phyloP scores from a whole-genome alignment of 23 red algal species.

The Chondrus crispus region DNA sequence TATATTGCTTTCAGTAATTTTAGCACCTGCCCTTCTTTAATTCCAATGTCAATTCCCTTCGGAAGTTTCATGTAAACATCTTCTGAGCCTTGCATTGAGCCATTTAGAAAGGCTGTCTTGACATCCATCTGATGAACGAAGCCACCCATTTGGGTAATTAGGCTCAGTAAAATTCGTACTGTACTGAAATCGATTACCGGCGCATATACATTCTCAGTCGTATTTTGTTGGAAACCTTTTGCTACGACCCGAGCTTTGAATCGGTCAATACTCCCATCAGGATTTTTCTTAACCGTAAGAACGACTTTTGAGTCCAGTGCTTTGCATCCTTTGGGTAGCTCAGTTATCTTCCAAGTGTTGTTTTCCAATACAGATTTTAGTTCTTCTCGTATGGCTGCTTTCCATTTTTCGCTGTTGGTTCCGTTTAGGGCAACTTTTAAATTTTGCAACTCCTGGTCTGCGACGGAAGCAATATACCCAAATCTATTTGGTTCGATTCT shows the following conservation, averaged over 20 bases:
- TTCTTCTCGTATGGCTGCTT: background rate
- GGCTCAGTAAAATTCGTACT: background rate
- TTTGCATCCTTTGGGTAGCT: background rate
- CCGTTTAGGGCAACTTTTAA: too few relatives aligned
- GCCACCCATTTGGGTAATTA: background rate
- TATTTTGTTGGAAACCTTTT: background rate
- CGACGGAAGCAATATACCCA: too few relatives aligned
- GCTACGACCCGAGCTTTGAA: background rate
- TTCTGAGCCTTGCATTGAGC: background rate
- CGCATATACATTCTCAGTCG: background rate
- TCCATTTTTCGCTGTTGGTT: too few relatives aligned
- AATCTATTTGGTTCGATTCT: too few relatives aligned
- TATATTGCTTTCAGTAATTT: background rate
- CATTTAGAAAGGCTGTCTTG: background rate
- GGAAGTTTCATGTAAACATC: background rate
- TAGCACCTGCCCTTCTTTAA: background rate
- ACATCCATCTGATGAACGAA: background rate
- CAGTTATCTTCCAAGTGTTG: conserved; percentile 1
- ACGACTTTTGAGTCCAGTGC: background rate
- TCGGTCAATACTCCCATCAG: background rate
- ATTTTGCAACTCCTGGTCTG: too few relatives aligned
- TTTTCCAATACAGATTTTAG: background rate
- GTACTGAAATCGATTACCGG: background rate
- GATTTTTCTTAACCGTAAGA: background rate
- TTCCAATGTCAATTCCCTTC: background rate